Evolutionary conservation across 345 rosid genomes (phyloP), one percentile per base, ranked within the genome.

Genomic region (Balakata baccata): DNA sequence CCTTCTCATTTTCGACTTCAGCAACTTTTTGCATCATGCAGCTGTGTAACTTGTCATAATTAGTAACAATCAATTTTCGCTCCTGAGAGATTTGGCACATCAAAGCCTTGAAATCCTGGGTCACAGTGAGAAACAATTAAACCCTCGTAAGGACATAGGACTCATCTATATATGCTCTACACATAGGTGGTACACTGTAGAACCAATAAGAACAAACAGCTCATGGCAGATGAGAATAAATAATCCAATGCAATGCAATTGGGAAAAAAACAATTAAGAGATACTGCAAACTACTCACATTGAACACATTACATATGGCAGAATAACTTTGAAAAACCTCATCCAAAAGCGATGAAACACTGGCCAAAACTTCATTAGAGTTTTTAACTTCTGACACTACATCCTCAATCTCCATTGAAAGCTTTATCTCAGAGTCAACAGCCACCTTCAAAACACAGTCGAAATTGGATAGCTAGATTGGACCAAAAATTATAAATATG

Each of bases 1-100:
- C 98, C 96, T 92, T 90, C 81, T 89, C 92, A 68, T 74, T 83
- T 78, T 90, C 97, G 56, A 81, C 66, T 66, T 81, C 84, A 74
- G 78, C 72, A 76, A 82, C 69, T 80, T 82, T 92, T 75, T 89
- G 86, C 51, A 72, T 76, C 79, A 82, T 76, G 77, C 57, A 66
- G 70, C 58, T 69, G 61, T 80, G 74, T 46, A 86, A 62, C 64
- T 79, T 84, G 70, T 85, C 84, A 72, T 77, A 83, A 80, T 80
- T 76, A 79, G 71, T 61, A 59, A 79, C 63, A 61, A 85, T 70
- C 70, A 85, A 72, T 70, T 80, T 83, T 74, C 89, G 89, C 77
- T 88, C 84, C 56, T 63, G 79, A 73, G 83, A 77, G 54, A 68
- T 86, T 83, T 84, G 86, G 64, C 66, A 70, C 76, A 84, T 77